These are phyloP conservation scores for Diaporthe vaccinii DNA, from an alignment of 2,329 filamentous ascomycete species.

Conservation along the genomic window DNA sequence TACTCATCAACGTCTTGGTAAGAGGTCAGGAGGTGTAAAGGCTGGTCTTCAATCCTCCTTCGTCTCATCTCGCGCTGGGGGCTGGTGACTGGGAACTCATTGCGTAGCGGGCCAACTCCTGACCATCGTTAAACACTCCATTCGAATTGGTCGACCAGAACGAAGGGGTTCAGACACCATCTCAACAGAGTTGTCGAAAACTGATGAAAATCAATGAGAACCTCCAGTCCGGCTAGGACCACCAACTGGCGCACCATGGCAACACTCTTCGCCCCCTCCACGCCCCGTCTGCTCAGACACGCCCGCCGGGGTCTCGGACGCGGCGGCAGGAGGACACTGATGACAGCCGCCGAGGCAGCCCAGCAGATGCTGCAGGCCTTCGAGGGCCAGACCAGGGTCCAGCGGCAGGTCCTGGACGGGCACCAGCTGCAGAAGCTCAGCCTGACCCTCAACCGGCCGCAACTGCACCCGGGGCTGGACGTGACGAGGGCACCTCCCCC, in stretches of 20 bases:
- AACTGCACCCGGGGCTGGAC: slow-evolving; percentile 56
- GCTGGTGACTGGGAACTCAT: too few relatives aligned
- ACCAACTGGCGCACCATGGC: slow-evolving; percentile 4
- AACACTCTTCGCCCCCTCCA: not conserved
- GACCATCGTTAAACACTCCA: not conserved
- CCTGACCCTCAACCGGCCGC: slow-evolving; percentile 67
- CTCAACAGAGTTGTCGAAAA: not conserved
- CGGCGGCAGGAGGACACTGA: slow-evolving; percentile 15
- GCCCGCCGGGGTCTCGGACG: not conserved
- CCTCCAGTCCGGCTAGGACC: not conserved
- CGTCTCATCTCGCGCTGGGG: not conserved
- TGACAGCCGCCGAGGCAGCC: slow-evolving; percentile 43
- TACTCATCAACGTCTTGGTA: not conserved
- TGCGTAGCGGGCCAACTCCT: not conserved
- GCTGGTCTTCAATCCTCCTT: not conserved
- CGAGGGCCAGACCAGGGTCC: slow-evolving; percentile 45
- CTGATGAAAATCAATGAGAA: not conserved
- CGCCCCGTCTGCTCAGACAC: slow-evolving; percentile 14
- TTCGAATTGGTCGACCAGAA: not conserved
- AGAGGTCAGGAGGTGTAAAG: too few relatives aligned
- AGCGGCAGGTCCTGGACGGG: slow-evolving; percentile 67
- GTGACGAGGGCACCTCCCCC: slow-evolving; percentile 55
- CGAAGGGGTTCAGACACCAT: not conserved
- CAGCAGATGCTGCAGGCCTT: slow-evolving; percentile 50
- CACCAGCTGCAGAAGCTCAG: slow-evolving; percentile 75